Conservation (phyloP, 805 yeast genomes). For the Zygosaccharomyces lentus region DNA sequence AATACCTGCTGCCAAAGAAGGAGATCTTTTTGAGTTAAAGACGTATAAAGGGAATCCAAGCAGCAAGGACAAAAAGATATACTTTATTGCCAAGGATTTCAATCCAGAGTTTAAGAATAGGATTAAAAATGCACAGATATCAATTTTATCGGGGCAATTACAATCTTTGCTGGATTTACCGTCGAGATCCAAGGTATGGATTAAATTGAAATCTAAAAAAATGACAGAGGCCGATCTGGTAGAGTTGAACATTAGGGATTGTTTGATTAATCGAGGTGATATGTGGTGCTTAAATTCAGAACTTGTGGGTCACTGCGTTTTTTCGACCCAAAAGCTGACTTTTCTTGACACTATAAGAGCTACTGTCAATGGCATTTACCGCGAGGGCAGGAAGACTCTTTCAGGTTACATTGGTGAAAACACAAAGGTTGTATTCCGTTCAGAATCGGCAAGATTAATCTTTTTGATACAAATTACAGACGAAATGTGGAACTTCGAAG, state of each 20-base stretch:
- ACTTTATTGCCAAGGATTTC: constrained; percentile 15
- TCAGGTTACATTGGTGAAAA: constrained; percentile 72
- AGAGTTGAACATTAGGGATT: constrained; percentile 76
- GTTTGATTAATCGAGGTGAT: constrained; percentile 79
- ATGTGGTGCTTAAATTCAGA: constrained; percentile 81
- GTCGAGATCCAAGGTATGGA: constrained; percentile 60
- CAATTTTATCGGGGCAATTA: constrained; percentile 56
- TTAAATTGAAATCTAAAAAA: constrained; percentile 43
- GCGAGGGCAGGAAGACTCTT: constrained; percentile 62
- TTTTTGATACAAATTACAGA: constrained; percentile 83
- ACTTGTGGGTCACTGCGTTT: constrained; percentile 59
- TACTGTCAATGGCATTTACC: constrained; percentile 54
- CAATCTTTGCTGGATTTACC: constrained; percentile 60
- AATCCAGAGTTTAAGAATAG: constrained; percentile 31
- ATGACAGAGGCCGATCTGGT: constrained; percentile 73
- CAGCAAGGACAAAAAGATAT: constrained; percentile 19
- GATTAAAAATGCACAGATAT: constrained; percentile 41
- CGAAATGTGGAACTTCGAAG: constrained; percentile 99
- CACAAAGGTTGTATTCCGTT: constrained; percentile 80
- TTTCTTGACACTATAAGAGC: constrained; percentile 63
- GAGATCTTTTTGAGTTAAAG: constrained; percentile 69
- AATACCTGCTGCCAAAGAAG: constrained; percentile 62
- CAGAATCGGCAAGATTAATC: constrained; percentile 82
- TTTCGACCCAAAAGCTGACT: constrained; percentile 57
- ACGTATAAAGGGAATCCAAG: constrained; percentile 38